These are phyloP conservation scores for Ascochyta koolunga DNA, from an alignment of 2,329 filamentous ascomycete species.

Conservation along the genomic window DNA sequence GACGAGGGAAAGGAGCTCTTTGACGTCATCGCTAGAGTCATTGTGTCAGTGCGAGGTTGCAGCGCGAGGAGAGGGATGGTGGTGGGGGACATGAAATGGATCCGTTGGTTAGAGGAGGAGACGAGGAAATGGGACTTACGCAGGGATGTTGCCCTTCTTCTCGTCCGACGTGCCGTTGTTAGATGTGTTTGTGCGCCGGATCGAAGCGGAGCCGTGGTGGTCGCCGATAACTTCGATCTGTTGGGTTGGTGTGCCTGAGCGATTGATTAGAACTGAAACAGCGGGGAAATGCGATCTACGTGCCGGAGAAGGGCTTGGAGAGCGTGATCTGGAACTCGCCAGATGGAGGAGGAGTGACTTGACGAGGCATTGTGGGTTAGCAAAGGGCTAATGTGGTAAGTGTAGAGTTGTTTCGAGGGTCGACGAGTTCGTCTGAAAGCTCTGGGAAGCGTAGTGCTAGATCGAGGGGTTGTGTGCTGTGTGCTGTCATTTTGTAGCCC, in stretches of 20 bases:
- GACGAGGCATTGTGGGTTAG: slow-evolving; percentile 29
- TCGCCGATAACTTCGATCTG: slow-evolving; percentile 51
- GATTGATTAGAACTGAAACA: slow-evolving; percentile 26
- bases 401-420: not conserved
- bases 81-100: too few relatives aligned
- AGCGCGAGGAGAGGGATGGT: not conserved
- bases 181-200: slow-evolving; percentile 41
- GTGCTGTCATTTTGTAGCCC: slow-evolving; percentile 14
- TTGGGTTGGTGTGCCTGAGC: slow-evolving; percentile 25
- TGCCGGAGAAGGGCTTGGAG: slow-evolving; percentile 36
- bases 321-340: slow-evolving; percentile 74
- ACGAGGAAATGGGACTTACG: too few relatives aligned
- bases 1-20: slow-evolving; percentile 49
- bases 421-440: not conserved
- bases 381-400: not conserved
- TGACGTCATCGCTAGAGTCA: slow-evolving; percentile 45
- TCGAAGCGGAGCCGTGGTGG: slow-evolving; percentile 48
- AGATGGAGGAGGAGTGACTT: slow-evolving; percentile 75
- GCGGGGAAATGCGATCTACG: not conserved
- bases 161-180: slow-evolving; percentile 40
- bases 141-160: slow-evolving; percentile 48
- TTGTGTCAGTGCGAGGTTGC: not conserved
- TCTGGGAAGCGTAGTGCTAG: too few relatives aligned
- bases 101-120: too few relatives aligned
- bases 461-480: not conserved